Evolutionary conservation across 306 rosid species (phyloP), one percentile per base, ranked within the genome.

Genomic region (Hippophae rhamnoides): DNA sequence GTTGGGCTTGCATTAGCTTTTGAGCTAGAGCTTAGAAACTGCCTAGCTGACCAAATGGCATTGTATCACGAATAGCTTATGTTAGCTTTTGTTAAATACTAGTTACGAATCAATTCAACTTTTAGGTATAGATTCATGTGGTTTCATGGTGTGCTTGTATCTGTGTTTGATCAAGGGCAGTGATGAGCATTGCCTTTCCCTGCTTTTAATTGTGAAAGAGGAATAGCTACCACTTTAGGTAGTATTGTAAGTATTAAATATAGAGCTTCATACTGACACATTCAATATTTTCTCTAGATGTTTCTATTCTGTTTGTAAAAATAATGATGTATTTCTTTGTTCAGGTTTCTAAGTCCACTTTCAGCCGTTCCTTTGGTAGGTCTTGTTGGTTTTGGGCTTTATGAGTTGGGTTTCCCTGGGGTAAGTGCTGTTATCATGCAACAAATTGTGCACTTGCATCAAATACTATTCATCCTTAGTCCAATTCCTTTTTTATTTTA

Each of bases 281-380:
- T 2, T 7, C 47, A 44, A 58, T 69, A 54, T 64, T 61, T 61
- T 67, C 60, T 67, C 58, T 31, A 13, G 11, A 47, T 42, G 54
- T 65, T 48, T 70, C 25, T 47, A 11, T 47, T 25, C 10, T 1
- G 31, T 7, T 40, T 18, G 43, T 41, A 57, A 11, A 51, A 23
- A 43, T 40, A 44, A 26, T 12, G 12, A 10, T 48, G 43, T 8
- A 49, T 23, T 18, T 9, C 18, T 46, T 60, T 60, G 58, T 77
- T 59, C 89, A 93, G 99, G 89, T 93, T 93, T 69, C 59, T 93
- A 50, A 86, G 97, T 81, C 99, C 99, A 68, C 99, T 93, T 66
- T 93, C 99, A 69, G 90, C 82, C 56, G 96, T 76, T 68, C 99
- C 99, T 68, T 74, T 93, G 95, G 87, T 86, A 49, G 78, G 72